Evolutionary conservation across 192 early-diverging fungal genomes (phyloP).

Genomic region (Coemansia sp.): DNA sequence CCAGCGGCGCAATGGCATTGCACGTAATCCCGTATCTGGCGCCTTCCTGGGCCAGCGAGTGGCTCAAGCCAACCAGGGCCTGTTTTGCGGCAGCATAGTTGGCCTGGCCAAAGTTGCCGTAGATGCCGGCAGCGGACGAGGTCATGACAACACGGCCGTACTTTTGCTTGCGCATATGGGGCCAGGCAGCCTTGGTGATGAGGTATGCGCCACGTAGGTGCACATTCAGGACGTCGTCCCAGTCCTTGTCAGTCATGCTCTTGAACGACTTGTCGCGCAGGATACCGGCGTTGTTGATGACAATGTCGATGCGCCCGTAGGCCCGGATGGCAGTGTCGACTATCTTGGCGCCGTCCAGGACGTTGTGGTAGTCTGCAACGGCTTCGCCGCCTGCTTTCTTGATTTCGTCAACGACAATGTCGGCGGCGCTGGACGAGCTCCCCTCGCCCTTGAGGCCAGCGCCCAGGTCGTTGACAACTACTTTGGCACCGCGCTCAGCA

Average conservation of each 20-base stretch:
- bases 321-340: conserved; percentile 94
- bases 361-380: conserved; percentile 96
- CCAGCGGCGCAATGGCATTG: conserved; percentile 96
- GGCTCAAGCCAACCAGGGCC: conserved; percentile 86
- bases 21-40: conserved; percentile 87
- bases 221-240: conserved; percentile 90
- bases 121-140: conserved; percentile 96
- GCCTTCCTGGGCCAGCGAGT: conserved; percentile 92
- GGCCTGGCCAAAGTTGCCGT: conserved; percentile 96
- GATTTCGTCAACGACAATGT: conserved; percentile 95
- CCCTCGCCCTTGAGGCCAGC: conserved; percentile 74
- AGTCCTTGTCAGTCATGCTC: conserved; percentile 96
- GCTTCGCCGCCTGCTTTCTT: conserved; percentile 81
- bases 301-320: conserved; percentile 91
- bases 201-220: conserved; percentile 94
- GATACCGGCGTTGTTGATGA: conserved; percentile 99
- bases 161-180: conserved; percentile 91
- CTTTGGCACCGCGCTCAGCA: conserved; percentile 82
- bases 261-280: conserved; percentile 96
- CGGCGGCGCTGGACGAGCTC: conserved; percentile 73
- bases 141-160: conserved; percentile 91
- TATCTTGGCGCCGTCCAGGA: conserved; percentile 96
- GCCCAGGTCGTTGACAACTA: conserved; percentile 97
- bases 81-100: conserved; percentile 78
- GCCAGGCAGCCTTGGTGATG: conserved; percentile 97